phyloP scores from a whole-genome alignment of 2,329 filamentous ascomycete genomes.

The Pseudogymnoascus sp. region DNA sequence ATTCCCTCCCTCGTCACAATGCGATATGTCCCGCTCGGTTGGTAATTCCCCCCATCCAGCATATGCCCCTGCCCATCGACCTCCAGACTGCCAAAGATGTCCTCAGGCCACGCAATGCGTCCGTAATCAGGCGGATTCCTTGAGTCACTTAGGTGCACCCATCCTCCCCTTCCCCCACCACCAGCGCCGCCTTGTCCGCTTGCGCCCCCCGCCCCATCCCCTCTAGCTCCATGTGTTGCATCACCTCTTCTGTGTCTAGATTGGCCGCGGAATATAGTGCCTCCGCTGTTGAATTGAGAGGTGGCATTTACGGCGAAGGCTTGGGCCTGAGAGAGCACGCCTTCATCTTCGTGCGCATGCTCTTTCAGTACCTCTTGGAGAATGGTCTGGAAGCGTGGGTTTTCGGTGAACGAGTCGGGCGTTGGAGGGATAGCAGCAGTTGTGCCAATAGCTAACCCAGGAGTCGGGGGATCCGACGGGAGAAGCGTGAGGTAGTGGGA shows the following conservation, averaged over 20 bases:
- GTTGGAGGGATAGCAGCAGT: conserved; percentile 55
- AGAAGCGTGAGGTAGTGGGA: conserved; percentile 55
- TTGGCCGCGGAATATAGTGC: conserved; percentile 41
- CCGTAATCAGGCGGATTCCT: conserved; percentile 62
- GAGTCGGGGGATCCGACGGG: conserved; percentile 49
- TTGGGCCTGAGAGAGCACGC: conserved; percentile 49
- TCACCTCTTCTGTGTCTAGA: conserved; percentile 26
- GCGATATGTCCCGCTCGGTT: conserved; percentile 57
- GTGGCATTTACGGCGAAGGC: conserved; percentile 55
- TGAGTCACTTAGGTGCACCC: conserved; percentile 59
- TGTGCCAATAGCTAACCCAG: conserved; percentile 52
- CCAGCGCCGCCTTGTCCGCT: conserved; percentile 56
- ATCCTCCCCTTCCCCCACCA: conserved; percentile 53
- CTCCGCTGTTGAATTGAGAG: conserved; percentile 46
- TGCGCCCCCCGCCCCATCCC: conserved; percentile 48
- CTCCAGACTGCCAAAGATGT: conserved; percentile 63
- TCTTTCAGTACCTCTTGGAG: conserved; percentile 51
- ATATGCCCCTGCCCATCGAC: conserved; percentile 53
- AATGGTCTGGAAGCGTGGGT: conserved; percentile 52
- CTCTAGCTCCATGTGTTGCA: conserved; percentile 38
- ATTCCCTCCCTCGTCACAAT: conserved; percentile 61
- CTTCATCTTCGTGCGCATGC: conserved; percentile 51
- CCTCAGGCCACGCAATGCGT: conserved; percentile 62
- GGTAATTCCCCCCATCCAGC: conserved; percentile 46
- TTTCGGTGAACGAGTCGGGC: conserved; percentile 53